Percentiles rank a stretch among this genome's conserved stretches.
Evolutionary conservation across 208 protist genomes (phyloP).

Genomic region (Crithidia sp.): DNA sequence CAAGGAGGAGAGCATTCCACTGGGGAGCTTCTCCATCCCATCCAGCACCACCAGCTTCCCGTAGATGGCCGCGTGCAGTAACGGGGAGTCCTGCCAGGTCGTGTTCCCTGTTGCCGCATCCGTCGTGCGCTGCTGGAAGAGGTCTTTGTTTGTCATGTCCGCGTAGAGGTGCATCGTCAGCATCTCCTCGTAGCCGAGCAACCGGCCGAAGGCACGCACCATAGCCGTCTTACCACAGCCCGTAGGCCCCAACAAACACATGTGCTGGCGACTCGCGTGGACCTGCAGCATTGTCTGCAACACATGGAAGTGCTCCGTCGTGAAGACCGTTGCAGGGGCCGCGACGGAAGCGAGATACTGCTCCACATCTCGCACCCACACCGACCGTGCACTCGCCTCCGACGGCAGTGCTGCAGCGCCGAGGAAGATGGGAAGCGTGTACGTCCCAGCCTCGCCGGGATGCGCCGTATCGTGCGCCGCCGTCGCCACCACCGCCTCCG

Average conservation of each 20-base stretch:
- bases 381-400: not conserved
- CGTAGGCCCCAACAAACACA: conserved; percentile 84
- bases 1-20: conserved; percentile 80
- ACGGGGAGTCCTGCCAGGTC: conserved; percentile 84
- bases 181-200: conserved; percentile 68
- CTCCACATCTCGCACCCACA: conserved; percentile 22
- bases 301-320: conserved; percentile 65
- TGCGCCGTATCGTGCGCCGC: conserved; percentile 27
- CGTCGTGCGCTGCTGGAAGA: conserved; percentile 94
- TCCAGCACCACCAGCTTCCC: conserved; percentile 92
- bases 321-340: conserved; percentile 47
- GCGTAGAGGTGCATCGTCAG: conserved; percentile 89
- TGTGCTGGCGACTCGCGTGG: conserved; percentile 74
- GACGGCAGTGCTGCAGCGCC: conserved; percentile 35
- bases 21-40: conserved; percentile 89
- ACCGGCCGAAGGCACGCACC: conserved; percentile 68
- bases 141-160: conserved; percentile 95
- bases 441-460: conserved; percentile 41
- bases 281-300: conserved; percentile 81
- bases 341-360: conserved; percentile 30
- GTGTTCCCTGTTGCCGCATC: conserved; percentile 81
- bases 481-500: conserved; percentile 63
- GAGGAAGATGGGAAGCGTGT: conserved; percentile 57
- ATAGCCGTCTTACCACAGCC: conserved; percentile 93
- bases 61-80: conserved; percentile 84